These are phyloP conservation scores for Amanita brunnescens DNA, from an alignment of 768 basidiomycete species.

Conservation along the genomic window DNA sequence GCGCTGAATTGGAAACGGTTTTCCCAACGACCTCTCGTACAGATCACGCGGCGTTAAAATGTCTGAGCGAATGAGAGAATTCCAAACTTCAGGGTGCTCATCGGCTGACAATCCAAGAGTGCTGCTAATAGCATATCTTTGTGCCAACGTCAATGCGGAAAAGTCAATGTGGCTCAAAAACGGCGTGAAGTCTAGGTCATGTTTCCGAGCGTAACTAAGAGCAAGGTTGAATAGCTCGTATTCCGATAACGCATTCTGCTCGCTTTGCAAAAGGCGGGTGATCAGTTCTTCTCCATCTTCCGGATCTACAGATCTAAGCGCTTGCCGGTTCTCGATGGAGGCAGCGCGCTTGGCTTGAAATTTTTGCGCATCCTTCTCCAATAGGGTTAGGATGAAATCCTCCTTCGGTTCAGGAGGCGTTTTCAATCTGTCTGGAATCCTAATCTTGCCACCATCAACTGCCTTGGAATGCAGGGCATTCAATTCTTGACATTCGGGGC, in stretches of 20 bases:
- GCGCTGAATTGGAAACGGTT: slow-evolving; percentile 48
- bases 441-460: slow-evolving; percentile 57
- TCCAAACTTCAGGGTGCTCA: slow-evolving; percentile 48
- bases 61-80: slow-evolving; percentile 53
- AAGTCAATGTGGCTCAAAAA: slow-evolving; percentile 47
- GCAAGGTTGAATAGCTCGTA: slow-evolving; percentile 51
- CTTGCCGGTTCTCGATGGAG: slow-evolving; percentile 15
- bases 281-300: slow-evolving; percentile 36
- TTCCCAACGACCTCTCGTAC: slow-evolving; percentile 38
- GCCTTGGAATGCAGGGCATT: slow-evolving; percentile 65
- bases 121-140: slow-evolving; percentile 45
- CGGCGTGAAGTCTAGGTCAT: slow-evolving; percentile 33
- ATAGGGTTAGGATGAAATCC: slow-evolving; percentile 44
- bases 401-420: slow-evolving; percentile 37
- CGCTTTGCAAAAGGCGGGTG: slow-evolving; percentile 35
- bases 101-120: slow-evolving; percentile 30
- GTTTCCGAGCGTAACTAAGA: slow-evolving; percentile 33
- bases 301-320: slow-evolving; percentile 16
- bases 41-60: slow-evolving; percentile 45
- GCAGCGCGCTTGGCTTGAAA: slow-evolving; percentile 38
- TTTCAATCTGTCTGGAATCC: slow-evolving; percentile 47
- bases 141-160: slow-evolving; percentile 40
- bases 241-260: slow-evolving; percentile 49
- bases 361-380: slow-evolving; percentile 34
- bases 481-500: slow-evolving; percentile 59